Base-by-base conservation (phyloP, 192 early-diverging fungal genomes). In the Dissophora globulifera region DNA sequence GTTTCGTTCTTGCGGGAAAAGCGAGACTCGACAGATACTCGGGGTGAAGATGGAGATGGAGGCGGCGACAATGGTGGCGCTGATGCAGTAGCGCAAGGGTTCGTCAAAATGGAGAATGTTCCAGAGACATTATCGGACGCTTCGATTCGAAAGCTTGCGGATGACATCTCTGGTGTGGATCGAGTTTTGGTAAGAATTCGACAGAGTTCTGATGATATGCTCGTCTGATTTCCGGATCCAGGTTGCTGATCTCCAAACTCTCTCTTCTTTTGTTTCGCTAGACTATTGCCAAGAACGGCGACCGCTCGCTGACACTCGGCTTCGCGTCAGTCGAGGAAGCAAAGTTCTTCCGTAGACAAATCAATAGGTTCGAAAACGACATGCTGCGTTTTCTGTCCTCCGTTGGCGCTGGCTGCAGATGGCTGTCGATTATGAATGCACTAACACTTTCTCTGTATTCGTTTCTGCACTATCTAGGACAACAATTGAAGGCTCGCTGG, bases 291-390 rank as follows among this genome's bases (percentile, higher is more conserved):
- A 76, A 61, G 58, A 54, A 67, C 10, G 64, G 57, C 1, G 63
- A 46, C n/a, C 46, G 56, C 2, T 48, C 42, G 8, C 33, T 76
- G 15, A 50, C 45, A 17, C 64, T 76, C 15, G 64, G 72, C 11
- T 76, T 76, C 62, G 72, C 47, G 7, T 67, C 72, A 7, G 42
- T 67, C 11, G 72, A 76, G 2, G 72, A 76, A 56, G 72, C 72
- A 25, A 76, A 76, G 30, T 76, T 76, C 30, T 76, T 76, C 58
- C 72, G 72, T 76, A 76, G 72, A 76, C 72, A 76, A 56, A 76
- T 76, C 50, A 76, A 76, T 76, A 76, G 72, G 72, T 76, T 67
- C 35, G 72, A n/a, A 43, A 6, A 15, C 42, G 16, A 19, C 49
- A 17, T 20, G 20, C 22, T 40, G 1, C 20, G 40, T 46, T 6